phyloP scores from a whole-genome alignment of 1,284 basidiomycete species.

The Pseudozyma pruni region DNA sequence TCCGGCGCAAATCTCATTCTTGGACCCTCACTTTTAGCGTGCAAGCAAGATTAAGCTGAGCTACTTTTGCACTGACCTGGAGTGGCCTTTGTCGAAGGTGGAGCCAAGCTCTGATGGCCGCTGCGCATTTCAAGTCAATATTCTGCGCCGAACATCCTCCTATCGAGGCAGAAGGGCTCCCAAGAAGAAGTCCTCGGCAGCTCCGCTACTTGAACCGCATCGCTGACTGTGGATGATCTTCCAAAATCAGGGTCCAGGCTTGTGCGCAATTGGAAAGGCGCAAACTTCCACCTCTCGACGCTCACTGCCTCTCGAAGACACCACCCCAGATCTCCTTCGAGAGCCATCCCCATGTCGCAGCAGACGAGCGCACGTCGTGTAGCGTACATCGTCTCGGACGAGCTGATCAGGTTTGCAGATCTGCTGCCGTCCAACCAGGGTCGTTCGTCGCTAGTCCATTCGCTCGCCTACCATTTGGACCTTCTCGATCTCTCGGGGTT shows the following conservation, averaged over 20 bases:
- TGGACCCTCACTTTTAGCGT: too few species aligned
- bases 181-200: too few species aligned
- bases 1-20: too few species aligned
- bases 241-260: constrained; percentile 15
- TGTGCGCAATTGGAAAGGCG: too few species aligned
- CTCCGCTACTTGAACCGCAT: background rate
- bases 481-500: constrained; percentile 35
- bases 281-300: background rate
- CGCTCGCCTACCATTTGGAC: constrained; percentile 69
- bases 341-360: constrained; percentile 16
- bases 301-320: background rate
- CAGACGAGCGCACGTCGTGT: constrained; percentile 49
- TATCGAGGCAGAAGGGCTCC: too few species aligned
- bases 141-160: too few species aligned
- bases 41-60: too few species aligned
- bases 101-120: too few species aligned
- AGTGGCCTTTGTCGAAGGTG: too few species aligned
- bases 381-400: constrained; percentile 74
- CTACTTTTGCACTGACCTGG: too few species aligned
- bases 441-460: constrained; percentile 83
- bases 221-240: background rate
- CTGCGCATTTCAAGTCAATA: too few species aligned
- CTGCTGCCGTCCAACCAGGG: constrained; percentile 82
- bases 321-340: too few species aligned
- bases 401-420: constrained; percentile 74